Conservation (phyloP, 1,139 yeast species). For the Ogataea hybrid region DNA sequence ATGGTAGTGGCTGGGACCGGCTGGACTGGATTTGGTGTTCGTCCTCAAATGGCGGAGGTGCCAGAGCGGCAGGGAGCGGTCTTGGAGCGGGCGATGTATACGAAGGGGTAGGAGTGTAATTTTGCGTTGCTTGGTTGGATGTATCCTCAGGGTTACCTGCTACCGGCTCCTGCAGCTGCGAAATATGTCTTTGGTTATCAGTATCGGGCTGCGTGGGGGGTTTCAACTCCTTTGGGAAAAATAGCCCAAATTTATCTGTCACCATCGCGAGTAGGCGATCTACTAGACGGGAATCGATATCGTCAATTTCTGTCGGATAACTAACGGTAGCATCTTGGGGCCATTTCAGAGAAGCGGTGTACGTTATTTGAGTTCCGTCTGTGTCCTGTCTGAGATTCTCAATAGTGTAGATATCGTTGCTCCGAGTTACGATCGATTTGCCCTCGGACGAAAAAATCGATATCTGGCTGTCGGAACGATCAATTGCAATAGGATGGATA, state of each 20-base stretch:
- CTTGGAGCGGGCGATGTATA: conserved; percentile 6
- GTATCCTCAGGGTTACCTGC: neutral
- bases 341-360: neutral
- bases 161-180: neutral
- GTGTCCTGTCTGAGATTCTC: neutral
- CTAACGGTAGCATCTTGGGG: neutral
- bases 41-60: conserved; percentile 37
- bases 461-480: neutral
- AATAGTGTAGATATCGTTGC: neutral
- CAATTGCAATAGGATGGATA: neutral
- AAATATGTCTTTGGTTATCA: too few species aligned
- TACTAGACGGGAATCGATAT: neutral
- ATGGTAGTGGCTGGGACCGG: neutral
- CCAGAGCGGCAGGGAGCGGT: conserved; percentile 19
- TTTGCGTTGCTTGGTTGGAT: neutral
- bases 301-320: neutral
- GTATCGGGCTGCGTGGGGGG: too few species aligned
- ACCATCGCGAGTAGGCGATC: neutral
- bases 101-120: neutral
- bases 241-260: conserved; percentile 1
- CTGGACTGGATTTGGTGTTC: conserved; percentile 29
- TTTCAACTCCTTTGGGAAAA: neutral
- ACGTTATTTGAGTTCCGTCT: neutral
- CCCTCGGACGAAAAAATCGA: conserved; percentile 2
- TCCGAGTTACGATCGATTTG: neutral